A percentile compares a stretch with the other conserved stretches of the same genome.
Evolutionary conservation across 768 basidiomycete genomes (phyloP).

Genomic region (Pleurotus tuber-regium): DNA sequence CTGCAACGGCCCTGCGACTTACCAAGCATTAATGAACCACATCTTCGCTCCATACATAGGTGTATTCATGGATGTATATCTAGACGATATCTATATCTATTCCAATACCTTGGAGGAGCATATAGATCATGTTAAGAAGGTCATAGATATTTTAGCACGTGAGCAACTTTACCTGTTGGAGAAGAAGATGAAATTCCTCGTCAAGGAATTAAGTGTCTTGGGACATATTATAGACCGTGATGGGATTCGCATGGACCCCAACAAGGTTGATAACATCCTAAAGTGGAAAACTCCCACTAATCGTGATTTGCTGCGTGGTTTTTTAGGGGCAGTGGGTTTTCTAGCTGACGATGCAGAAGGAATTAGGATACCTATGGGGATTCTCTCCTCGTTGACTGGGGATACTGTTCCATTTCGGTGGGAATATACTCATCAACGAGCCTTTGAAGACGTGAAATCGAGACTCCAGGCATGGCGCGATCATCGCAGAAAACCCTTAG

Average conservation of each 20-base stretch:
- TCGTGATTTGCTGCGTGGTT: constrained; percentile 24
- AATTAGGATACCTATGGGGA: constrained; percentile 25
- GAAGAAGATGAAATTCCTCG: constrained; percentile 23
- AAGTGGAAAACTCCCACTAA: constrained; percentile 24
- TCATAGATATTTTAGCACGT: constrained; percentile 29
- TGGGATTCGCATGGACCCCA: constrained; percentile 28
- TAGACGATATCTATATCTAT: constrained; percentile 36
- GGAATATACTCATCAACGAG: constrained; percentile 12
- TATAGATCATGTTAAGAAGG: constrained; percentile 21
- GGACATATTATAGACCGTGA: constrained; percentile 21
- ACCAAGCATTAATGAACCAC: constrained; percentile 33
- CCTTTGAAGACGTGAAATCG: constrained; percentile 25
- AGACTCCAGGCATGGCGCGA: constrained; percentile 7
- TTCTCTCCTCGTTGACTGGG: constrained; percentile 16
- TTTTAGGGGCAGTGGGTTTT: constrained; percentile 31
- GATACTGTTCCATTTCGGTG: constrained; percentile 13
- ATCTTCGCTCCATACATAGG: constrained; percentile 30
- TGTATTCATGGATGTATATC: constrained; percentile 24
- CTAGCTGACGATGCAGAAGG: constrained; percentile 20
- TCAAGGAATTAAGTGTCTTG: constrained; percentile 14
- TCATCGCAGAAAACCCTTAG: constrained; percentile 9
- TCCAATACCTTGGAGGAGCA: constrained; percentile 32
- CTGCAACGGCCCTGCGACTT: constrained; percentile 31
- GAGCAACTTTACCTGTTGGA: constrained; percentile 26
- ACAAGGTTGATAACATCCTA: constrained; percentile 27